Conservation (phyloP, 495 filamentous ascomycete species). For the Penicillium pancosmium region DNA sequence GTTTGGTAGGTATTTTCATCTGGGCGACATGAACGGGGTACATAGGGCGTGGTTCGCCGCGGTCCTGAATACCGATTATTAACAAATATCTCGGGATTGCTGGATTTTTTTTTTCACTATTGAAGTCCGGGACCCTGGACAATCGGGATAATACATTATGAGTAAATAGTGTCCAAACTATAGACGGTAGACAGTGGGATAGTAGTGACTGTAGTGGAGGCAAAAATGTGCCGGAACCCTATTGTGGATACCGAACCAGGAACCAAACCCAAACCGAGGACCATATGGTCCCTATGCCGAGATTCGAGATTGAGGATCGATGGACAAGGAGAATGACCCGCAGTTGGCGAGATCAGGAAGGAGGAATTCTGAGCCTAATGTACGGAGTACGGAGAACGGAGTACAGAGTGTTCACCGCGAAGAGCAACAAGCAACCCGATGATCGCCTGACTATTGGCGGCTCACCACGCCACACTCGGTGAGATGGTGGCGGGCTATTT, state of each 20-base stretch:
- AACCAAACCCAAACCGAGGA: not conserved
- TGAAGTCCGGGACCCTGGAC: not conserved
- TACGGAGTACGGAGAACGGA: not conserved
- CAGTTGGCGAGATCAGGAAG: not conserved
- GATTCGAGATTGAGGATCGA: not conserved
- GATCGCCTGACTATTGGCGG: conserved; percentile 1
- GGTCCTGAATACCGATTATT: not conserved
- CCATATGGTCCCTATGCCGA: not conserved
- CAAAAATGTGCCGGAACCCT: conserved; percentile 2
- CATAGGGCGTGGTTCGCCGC: conserved; percentile 5
- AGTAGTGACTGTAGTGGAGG: not conserved
- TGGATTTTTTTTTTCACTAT: not conserved
- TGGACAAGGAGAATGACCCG: not conserved
- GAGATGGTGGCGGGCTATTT: conserved; percentile 1
- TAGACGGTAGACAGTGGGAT: not conserved
- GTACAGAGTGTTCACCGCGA: not conserved
- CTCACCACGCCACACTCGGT: not conserved
- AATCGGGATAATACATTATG: no score
- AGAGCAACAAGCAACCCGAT: not conserved
- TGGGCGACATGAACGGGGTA: not conserved
- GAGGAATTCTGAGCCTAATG: not conserved
- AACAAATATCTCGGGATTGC: not conserved
- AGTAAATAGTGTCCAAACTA: conserved; percentile 6
- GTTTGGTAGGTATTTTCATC: not conserved
- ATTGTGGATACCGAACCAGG: conserved; percentile 4